Conservation (phyloP, 768 basidiomycete genomes). For the Suillus subalutaceus region DNA sequence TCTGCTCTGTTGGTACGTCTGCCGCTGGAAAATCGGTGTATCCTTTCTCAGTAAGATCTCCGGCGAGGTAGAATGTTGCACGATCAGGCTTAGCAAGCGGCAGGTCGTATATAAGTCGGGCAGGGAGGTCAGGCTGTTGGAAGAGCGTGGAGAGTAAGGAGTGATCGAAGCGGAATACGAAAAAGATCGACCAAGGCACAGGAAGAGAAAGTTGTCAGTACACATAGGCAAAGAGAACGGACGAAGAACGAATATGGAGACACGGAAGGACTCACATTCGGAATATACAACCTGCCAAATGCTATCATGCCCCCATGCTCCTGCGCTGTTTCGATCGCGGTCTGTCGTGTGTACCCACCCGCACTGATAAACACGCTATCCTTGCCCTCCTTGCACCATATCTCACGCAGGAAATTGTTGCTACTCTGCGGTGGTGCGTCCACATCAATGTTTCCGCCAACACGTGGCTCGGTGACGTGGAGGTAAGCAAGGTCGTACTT, state of each 20-base stretch:
- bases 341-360: slow-evolving; percentile 9
- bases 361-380: slow-evolving; percentile 11
- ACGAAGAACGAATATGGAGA: neutral
- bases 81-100: slow-evolving; percentile 29
- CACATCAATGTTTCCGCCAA: slow-evolving; percentile 14
- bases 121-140: slow-evolving; percentile 37
- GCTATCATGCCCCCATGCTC: neutral
- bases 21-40: slow-evolving; percentile 26
- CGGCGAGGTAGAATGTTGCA: slow-evolving; percentile 30
- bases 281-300: slow-evolving; percentile 3
- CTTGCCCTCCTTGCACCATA: slow-evolving; percentile 23
- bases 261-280: neutral
- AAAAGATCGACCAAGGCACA: too few relatives aligned
- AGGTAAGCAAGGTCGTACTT: slow-evolving; percentile 42
- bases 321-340: slow-evolving; percentile 3
- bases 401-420: slow-evolving; percentile 28
- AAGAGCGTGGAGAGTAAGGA: neutral
- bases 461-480: slow-evolving; percentile 40
- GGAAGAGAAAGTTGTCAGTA: neutral
- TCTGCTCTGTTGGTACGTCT: neutral
- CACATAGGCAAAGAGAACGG: neutral
- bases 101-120: slow-evolving; percentile 31
- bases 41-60: slow-evolving; percentile 28
- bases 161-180: neutral
- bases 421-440: slow-evolving; percentile 16